These are phyloP conservation scores for Lentinula edodes DNA, from an alignment of 768 basidiomycete genomes.

Conservation along the genomic window DNA sequence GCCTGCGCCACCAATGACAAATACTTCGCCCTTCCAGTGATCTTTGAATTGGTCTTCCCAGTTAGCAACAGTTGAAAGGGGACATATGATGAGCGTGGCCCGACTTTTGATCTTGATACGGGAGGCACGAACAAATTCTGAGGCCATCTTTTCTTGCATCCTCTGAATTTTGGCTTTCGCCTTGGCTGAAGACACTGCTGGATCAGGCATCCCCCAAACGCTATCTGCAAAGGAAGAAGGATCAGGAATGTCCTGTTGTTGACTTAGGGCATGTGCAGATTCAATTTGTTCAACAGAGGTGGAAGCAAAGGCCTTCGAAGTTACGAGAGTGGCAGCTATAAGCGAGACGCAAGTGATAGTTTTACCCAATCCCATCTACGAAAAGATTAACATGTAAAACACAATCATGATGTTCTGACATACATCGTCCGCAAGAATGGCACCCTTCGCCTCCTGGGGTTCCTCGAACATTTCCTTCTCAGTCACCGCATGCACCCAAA, in stretches of 20 bases:
- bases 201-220: conserved; percentile 82
- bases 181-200: conserved; percentile 36
- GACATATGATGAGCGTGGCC: conserved; percentile 94
- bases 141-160: conserved; percentile 65
- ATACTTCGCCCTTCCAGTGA: conserved; percentile 89
- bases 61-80: conserved; percentile 92
- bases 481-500: conserved; percentile 84
- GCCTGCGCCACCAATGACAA: conserved; percentile 71
- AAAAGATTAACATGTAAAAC: conserved; percentile 11
- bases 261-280: conserved; percentile 24
- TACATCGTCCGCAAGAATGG: conserved; percentile 97
- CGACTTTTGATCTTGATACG: conserved; percentile 80
- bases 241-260: conserved; percentile 21
- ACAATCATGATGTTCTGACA: conserved; percentile 24
- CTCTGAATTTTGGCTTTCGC: conserved; percentile 63
- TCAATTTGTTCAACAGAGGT: conserved; percentile 44
- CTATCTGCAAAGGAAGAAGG: conserved; percentile 67
- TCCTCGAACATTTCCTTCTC: conserved; percentile 63
- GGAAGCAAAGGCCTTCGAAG: conserved; percentile 62
- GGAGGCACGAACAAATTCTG: conserved; percentile 61
- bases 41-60: conserved; percentile 99
- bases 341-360: conserved; percentile 94
- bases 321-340: conserved; percentile 76
- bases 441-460: conserved; percentile 74
- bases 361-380: conserved; percentile 96